Evolutionary conservation across 2,329 filamentous ascomycete genomes (phyloP).

Genomic region (Elsinoe ampelina): DNA sequence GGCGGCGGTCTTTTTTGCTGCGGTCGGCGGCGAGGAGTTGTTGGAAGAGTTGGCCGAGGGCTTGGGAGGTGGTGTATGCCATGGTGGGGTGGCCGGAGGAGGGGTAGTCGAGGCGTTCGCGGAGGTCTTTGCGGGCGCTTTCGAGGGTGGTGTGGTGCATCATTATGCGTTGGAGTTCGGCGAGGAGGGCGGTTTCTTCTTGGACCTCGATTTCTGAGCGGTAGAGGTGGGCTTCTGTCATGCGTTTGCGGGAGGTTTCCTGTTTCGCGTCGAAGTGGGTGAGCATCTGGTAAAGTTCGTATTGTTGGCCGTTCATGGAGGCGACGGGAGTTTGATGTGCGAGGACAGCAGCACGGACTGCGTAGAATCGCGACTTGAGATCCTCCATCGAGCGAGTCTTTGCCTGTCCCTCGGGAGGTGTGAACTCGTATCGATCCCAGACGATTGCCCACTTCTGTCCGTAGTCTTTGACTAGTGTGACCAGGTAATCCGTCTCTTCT

Average conservation of each 20-base stretch:
- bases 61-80: conserved; percentile 68
- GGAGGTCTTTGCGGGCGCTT: conserved; percentile 78
- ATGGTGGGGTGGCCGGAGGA: conserved; percentile 55
- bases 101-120: conserved; percentile 77
- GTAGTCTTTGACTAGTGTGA: conserved; percentile 64
- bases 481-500: conserved; percentile 87
- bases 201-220: conserved; percentile 79
- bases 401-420: conserved; percentile 25
- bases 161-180: conserved; percentile 87
- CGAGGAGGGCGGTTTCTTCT: conserved; percentile 80
- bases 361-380: conserved; percentile 84
- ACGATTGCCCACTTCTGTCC: conserved; percentile 87
- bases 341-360: conserved; percentile 74
- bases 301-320: conserved; percentile 82
- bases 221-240: conserved; percentile 69
- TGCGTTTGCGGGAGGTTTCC: conserved; percentile 72
- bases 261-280: conserved; percentile 73
- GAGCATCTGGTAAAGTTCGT: conserved; percentile 73
- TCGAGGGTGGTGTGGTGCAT: conserved; percentile 78
- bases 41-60: conserved; percentile 69
- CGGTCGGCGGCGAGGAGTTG: conserved; percentile 77
- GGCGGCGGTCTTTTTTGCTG: conserved; percentile 67
- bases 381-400: conserved; percentile 71
- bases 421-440: conserved; percentile 83
- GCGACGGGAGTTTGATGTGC: conserved; percentile 68